Percentiles rank a stretch among this genome's conserved stretches.
These are phyloP conservation scores for Candida railenensis DNA, from an alignment of 805 yeast species.

Conservation along the genomic window DNA sequence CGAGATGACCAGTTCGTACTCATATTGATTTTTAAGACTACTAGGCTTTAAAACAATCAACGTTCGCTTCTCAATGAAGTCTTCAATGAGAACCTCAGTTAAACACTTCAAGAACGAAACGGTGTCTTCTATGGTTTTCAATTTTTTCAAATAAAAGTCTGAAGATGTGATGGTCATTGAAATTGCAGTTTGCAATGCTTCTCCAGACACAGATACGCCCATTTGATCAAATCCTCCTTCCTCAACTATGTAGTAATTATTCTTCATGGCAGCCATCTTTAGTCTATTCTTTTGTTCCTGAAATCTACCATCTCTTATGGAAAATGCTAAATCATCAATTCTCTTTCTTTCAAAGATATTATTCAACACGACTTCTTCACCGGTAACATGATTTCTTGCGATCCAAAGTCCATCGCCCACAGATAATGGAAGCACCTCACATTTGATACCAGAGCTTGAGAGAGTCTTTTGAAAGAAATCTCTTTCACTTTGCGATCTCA, in stretches of 20 bases:
- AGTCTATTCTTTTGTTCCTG: slow-evolving; percentile 83
- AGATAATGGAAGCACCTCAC: slow-evolving; percentile 58
- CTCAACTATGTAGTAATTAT: slow-evolving; percentile 78
- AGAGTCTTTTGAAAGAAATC: slow-evolving; percentile 65
- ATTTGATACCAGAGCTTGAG: slow-evolving; percentile 43
- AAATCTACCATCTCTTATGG: slow-evolving; percentile 87
- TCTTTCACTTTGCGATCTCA: slow-evolving; percentile 65
- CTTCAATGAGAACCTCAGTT: slow-evolving; percentile 42
- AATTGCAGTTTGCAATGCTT: slow-evolving; percentile 74
- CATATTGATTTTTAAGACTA: slow-evolving; percentile 48
- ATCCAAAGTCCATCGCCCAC: slow-evolving; percentile 92
- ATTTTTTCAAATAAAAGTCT: slow-evolving; percentile 64
- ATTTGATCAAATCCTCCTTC: slow-evolving; percentile 55
- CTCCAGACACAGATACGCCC: slow-evolving; percentile 29
- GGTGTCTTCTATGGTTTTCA: slow-evolving; percentile 74
- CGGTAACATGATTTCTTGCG: slow-evolving; percentile 61
- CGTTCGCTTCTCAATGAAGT: slow-evolving; percentile 30
- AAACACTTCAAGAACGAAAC: slow-evolving; percentile 54
- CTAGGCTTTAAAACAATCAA: slow-evolving; percentile 54
- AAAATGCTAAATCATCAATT: slow-evolving; percentile 76
- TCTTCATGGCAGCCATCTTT: slow-evolving; percentile 61
- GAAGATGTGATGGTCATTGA: slow-evolving; percentile 66
- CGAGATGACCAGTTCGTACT: slow-evolving; percentile 42
- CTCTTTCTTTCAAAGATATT: slow-evolving; percentile 89
- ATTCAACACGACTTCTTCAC: slow-evolving; percentile 68